Base-by-base conservation (phyloP, 1,139 yeast species). In the Pneumocystis canis region DNA sequence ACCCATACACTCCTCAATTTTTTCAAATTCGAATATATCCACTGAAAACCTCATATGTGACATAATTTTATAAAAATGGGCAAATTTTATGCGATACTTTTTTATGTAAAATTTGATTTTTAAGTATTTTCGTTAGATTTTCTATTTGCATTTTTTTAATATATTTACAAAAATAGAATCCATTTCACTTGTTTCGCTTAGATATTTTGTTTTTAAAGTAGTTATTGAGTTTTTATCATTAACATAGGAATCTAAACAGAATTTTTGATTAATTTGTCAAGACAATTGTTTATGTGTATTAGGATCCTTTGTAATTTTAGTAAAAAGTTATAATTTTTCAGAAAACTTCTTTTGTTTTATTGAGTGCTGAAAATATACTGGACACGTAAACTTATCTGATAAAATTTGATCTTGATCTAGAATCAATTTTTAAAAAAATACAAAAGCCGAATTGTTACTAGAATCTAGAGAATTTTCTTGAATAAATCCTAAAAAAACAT, bases 21-120 rank as follows among this genome's bases (percentile, higher is more conserved):
- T 65, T 5, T 78, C 79, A 62, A 72, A 77, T 60, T 70, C 68
- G 66, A 76, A 76, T 11, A 77, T 79, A 63, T 76, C 79, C 1
- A 76, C 79, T 0, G 70, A 67, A 16, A 65, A 63, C 11, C 62
- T 63, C 25, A 59, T 63, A n/a, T 64, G 65, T 28, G 67, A 61
- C 62, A 69, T 63, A 0, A 70, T 68, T 63, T 76, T 77, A 70
- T 71, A 76, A 62, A n/a, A 71, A 74, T 3, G 79, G 79, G 41
- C 66, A 65, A 41, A 20, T 20, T 41, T 41, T 41, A 20, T 18
- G 18, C 14, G 7, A 41, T 20, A 9, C 14, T 41, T 41, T 41
- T 4, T 41, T 41, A 3, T 47, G 30, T 25, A 16, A n/a, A 25
- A 25, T 47, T 11, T 25, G 54, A 47, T 47, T 25, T 25, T 47